Evolutionary conservation across 495 filamentous ascomycete genomes (phyloP).

Genomic region (Neurospora sp.): DNA sequence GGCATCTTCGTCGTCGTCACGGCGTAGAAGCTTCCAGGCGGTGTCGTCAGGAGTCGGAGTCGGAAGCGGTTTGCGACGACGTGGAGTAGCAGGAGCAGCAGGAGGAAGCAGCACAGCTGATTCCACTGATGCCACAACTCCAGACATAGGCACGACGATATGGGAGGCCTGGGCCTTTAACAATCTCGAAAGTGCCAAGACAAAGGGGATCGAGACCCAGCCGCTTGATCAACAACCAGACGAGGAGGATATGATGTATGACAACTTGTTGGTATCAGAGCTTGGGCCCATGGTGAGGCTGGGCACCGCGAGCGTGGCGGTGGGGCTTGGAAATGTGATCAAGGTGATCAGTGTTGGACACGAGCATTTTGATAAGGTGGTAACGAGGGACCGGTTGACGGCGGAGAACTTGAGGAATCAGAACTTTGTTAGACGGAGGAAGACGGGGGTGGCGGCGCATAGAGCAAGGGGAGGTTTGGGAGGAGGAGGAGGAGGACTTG

Average conservation of each 20-base stretch:
- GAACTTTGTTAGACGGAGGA: slow-evolving; percentile 23
- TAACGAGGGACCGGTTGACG: slow-evolving; percentile 11
- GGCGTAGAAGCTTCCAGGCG: neutral
- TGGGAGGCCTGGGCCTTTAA: slow-evolving; percentile 63
- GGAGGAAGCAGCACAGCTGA: neutral
- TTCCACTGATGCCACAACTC: neutral
- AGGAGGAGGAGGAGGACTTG: slow-evolving; percentile 4
- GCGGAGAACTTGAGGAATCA: slow-evolving; percentile 20
- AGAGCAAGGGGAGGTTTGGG: neutral
- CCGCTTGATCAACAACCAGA: slow-evolving; percentile 24
- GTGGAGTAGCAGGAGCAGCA: neutral
- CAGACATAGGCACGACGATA: slow-evolving; percentile 21
- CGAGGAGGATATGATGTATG: slow-evolving; percentile 3
- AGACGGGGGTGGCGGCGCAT: neutral
- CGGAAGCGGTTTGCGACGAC: slow-evolving; percentile 16
- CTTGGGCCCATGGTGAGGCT: slow-evolving; percentile 49
- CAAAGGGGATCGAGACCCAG: slow-evolving; percentile 23
- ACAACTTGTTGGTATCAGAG: slow-evolving; percentile 45
- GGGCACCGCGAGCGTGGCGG: slow-evolving; percentile 48
- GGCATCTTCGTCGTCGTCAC: slow-evolving; percentile 2
- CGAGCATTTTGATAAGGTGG: slow-evolving; percentile 43
- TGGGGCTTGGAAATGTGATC: slow-evolving; percentile 56
- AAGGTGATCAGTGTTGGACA: slow-evolving; percentile 54
- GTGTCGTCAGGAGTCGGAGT: neutral
- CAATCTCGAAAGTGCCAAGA: slow-evolving; percentile 23